Base-by-base conservation (phyloP, 352 stramenopile species). In the Albugo laibachii region DNA sequence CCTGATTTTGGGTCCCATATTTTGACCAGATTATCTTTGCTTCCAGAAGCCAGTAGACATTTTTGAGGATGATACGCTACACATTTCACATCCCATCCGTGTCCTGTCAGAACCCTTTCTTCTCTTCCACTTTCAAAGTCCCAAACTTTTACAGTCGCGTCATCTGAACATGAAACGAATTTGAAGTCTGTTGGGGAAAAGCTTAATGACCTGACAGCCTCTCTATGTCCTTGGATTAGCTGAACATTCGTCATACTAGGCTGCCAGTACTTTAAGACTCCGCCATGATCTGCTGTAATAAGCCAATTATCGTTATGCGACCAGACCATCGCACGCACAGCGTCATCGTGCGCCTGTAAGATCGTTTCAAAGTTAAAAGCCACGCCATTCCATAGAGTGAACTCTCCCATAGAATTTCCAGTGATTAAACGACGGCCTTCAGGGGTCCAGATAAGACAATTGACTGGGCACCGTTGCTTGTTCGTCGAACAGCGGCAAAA, bases 321-420 rank as follows among this genome's bases (percentile, higher is more conserved):
- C 80, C 79, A 93, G 44, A 92, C 75, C 79, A 93, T 95, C 27
- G 83, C 77, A 13, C 80, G 59, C 50, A 95, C 80, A 0, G 82
- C 79, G 46, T 84, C 54, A 62, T 94, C 61, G 60, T 93, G 75
- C n/a, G 77, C 77, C 51, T 91, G 84, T 52, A 98, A 78, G 50
- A 97, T 97, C 2, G 93, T 92, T 75, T 97, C 93, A 60, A 97
- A 97, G 52, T 95, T 95, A 70, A 98, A 98, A 21, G 89, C 94
- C 39, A 96, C 73, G 3, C 92, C 91, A 60, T 97, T 97, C 94
- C 94, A 98, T 41, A 98, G 70, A 47, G 92, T 98, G 61, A 98
- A 97, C 62, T 95, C 84, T 39, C 93, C 93, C 48, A 97, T 93
- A 56, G 93, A 95, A 61, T 97, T 97, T 48, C 89, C 94, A 10